Percentiles rank a stretch among this genome's conserved stretches.
Evolutionary conservation across 2,329 filamentous ascomycete species (phyloP).

Genomic region (Fusarium acutatum): DNA sequence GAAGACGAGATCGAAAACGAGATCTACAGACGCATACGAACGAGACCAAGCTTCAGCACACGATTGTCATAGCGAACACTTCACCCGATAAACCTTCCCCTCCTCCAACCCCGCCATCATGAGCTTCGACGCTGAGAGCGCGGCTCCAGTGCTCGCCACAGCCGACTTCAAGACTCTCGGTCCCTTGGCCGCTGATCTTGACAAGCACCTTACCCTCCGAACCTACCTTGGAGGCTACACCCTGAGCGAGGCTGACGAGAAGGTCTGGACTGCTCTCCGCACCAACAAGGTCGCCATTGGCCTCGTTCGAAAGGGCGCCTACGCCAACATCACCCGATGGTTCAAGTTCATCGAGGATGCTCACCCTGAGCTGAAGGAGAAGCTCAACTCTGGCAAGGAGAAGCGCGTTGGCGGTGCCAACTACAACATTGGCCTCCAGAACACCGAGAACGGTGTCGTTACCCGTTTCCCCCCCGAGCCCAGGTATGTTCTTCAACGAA

Average conservation of each 20-base stretch:
- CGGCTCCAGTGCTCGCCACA: slow-evolving; percentile 38
- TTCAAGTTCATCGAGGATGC: slow-evolving; percentile 85
- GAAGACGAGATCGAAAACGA: neutral
- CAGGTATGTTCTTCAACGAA: slow-evolving; percentile 65
- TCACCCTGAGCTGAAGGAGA: slow-evolving; percentile 77
- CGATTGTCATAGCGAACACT: neutral
- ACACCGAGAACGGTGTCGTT: slow-evolving; percentile 88
- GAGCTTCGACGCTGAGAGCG: slow-evolving; percentile 41
- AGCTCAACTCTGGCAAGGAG: slow-evolving; percentile 65
- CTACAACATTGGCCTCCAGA: slow-evolving; percentile 87
- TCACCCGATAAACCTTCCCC: neutral
- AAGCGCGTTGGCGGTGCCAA: slow-evolving; percentile 81
- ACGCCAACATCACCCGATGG: slow-evolving; percentile 85
- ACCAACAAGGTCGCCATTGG: slow-evolving; percentile 85
- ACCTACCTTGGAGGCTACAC: slow-evolving; percentile 86
- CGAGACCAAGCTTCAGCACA: neutral
- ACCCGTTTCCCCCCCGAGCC: slow-evolving; percentile 95
- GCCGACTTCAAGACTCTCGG: slow-evolving; percentile 83
- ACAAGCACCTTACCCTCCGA: slow-evolving; percentile 87
- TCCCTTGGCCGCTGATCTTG: slow-evolving; percentile 76
- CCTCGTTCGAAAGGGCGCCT: slow-evolving; percentile 79
- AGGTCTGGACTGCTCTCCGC: slow-evolving; percentile 84
- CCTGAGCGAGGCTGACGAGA: slow-evolving; percentile 78
- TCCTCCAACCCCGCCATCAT: slow-evolving; percentile 27
- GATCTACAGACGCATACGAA: neutral